Percentiles rank a stretch among this genome's conserved stretches.
Evolutionary conservation across 164 flowering plant species (phyloP).

Genomic region (Aristolochia fimbriata): DNA sequence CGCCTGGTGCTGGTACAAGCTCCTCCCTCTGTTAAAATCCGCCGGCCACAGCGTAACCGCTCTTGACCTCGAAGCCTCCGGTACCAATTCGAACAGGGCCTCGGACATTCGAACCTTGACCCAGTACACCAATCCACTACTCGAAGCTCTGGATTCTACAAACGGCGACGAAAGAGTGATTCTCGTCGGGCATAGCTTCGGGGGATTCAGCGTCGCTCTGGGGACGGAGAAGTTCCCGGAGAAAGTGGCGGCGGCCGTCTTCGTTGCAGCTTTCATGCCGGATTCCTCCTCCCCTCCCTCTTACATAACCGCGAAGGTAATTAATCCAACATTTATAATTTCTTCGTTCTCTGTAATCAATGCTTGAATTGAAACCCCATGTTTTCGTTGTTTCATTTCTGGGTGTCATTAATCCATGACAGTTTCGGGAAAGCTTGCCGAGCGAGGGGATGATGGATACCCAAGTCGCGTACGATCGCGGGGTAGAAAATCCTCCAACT

Average conservation of each 20-base stretch:
- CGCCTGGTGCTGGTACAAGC: slow-evolving; percentile 59
- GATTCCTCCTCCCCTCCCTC: slow-evolving; percentile 16
- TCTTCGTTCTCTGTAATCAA: not conserved
- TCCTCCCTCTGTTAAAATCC: slow-evolving; percentile 24
- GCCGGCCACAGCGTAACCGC: slow-evolving; percentile 35
- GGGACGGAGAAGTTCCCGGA: slow-evolving; percentile 35
- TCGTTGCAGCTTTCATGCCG: slow-evolving; percentile 31
- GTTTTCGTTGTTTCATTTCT: too few relatives aligned
- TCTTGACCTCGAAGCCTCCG: slow-evolving; percentile 35
- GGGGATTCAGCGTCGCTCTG: slow-evolving; percentile 21
- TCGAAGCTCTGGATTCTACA: slow-evolving; percentile 22
- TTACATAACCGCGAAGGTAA: slow-evolving; percentile 20
- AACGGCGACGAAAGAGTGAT: slow-evolving; percentile 22
- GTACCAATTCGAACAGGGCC: slow-evolving; percentile 12
- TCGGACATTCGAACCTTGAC: slow-evolving; percentile 9
- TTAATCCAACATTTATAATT: not conserved
- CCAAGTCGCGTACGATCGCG: slow-evolving; percentile 12
- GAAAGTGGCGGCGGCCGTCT: slow-evolving; percentile 27
- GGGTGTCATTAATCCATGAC: too few relatives aligned
- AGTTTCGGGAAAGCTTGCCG: too few relatives aligned
- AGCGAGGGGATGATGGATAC: slow-evolving; percentile 19
- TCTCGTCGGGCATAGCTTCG: slow-evolving; percentile 36
- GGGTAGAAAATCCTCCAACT: not conserved
- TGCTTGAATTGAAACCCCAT: too few relatives aligned
- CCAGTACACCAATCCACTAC: slow-evolving; percentile 32